A percentile compares a stretch with the other conserved stretches of the same genome.
Evolutionary conservation across 345 rosid species (phyloP).

Genomic region (Lenwebbia sp.): DNA sequence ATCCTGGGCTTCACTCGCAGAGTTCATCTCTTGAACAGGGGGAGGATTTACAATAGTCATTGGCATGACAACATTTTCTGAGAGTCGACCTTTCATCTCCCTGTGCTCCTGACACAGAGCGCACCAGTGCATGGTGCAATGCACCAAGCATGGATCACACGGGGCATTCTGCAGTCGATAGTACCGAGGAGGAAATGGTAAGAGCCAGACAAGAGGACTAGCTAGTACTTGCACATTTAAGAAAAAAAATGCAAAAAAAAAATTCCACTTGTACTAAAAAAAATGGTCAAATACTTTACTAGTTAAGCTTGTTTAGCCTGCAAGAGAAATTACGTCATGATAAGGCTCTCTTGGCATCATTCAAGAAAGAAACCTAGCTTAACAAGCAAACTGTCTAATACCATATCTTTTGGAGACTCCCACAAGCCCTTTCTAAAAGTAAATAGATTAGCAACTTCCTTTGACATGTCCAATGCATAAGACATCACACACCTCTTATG

Average conservation of each 20-base stretch:
- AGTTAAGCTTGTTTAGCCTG: neutral
- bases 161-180: constrained; percentile 63
- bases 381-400: neutral
- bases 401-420: neutral
- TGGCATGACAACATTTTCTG: constrained; percentile 70
- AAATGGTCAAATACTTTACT: neutral
- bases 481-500: neutral
- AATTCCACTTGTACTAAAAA: neutral
- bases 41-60: constrained; percentile 91
- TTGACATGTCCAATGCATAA: neutral
- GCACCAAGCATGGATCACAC: constrained; percentile 72
- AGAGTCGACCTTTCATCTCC: constrained; percentile 73
- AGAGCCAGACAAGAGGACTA: neutral
- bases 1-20: constrained; percentile 27
- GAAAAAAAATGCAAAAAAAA: neutral
- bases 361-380: neutral
- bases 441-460: neutral
- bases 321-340: neutral
- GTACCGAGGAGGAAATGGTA: neutral
- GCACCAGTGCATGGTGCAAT: constrained; percentile 64
- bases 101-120: constrained; percentile 83
- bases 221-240: neutral
- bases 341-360: neutral
- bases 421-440: neutral
- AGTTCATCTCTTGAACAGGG: constrained; percentile 75